phyloP scores from a whole-genome alignment of 208 protist genomes.

The Naegleria fowleri region DNA sequence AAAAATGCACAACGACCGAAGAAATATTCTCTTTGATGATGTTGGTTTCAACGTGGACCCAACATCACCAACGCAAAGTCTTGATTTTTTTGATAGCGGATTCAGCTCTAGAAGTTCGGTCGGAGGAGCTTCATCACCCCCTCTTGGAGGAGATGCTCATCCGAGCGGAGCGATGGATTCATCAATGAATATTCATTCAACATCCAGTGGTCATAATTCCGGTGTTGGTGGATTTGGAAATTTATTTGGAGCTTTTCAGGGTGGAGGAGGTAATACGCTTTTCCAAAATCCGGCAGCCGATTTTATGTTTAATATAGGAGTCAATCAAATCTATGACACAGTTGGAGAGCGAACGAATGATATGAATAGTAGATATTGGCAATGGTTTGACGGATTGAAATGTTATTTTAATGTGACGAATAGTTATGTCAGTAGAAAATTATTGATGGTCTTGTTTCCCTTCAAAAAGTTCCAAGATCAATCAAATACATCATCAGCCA shows the following conservation, averaged over 20 bases:
- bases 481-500: not conserved
- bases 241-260: not conserved
- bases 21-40: not conserved
- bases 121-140: not conserved
- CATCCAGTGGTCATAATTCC: not conserved
- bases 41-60: not conserved
- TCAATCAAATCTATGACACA: not conserved
- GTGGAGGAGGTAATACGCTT: not conserved
- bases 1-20: not conserved
- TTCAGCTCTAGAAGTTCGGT: not conserved
- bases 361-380: not conserved
- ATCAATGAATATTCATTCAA: not conserved
- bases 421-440: not conserved
- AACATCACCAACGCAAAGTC: not conserved
- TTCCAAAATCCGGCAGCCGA: not conserved
- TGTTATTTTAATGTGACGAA: conserved; percentile 13
- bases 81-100: not conserved
- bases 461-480: not conserved
- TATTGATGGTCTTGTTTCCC: not conserved
- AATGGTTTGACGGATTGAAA: conserved; percentile 3
- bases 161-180: not conserved
- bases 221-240: not conserved
- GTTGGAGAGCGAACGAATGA: not conserved
- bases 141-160: not conserved
- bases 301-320: not conserved